phyloP scores from a whole-genome alignment of 139 green algal genomes.

The Chlorella vulgaris region DNA sequence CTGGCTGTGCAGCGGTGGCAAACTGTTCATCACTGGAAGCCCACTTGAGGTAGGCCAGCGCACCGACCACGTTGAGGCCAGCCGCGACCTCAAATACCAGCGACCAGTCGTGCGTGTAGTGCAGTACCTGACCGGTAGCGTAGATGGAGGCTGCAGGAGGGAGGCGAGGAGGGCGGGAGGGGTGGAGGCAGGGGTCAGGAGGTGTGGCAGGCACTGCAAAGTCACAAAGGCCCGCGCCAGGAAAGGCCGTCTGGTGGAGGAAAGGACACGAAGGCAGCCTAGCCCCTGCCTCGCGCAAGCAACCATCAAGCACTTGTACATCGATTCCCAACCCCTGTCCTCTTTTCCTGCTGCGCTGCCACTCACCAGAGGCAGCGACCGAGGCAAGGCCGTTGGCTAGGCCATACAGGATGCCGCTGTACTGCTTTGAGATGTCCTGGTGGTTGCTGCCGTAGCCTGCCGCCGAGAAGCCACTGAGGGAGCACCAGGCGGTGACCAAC shows the following conservation, averaged over 20 bases:
- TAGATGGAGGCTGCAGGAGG: slow-evolving; percentile 18
- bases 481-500: slow-evolving; percentile 27
- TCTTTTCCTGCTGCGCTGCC: too few species aligned
- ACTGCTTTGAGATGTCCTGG: slow-evolving; percentile 75
- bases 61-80: slow-evolving; percentile 57
- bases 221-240: too few species aligned
- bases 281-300: background rate
- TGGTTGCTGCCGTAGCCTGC: slow-evolving; percentile 83
- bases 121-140: slow-evolving; percentile 50
- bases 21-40: slow-evolving; percentile 67
- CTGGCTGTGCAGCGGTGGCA: background rate
- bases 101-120: slow-evolving; percentile 65
- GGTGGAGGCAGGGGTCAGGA: too few species aligned
- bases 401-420: slow-evolving; percentile 77
- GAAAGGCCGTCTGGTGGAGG: background rate
- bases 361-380: slow-evolving; percentile 63
- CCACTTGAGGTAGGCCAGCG: slow-evolving; percentile 49
- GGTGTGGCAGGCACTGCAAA: too few species aligned
- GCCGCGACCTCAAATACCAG: slow-evolving; percentile 65
- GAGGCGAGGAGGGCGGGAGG: background rate
- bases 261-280: background rate
- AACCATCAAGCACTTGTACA: background rate
- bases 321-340: too few species aligned
- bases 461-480: slow-evolving; percentile 24
- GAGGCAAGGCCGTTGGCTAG: slow-evolving; percentile 74